Base-by-base conservation (phyloP, 2,329 filamentous ascomycete genomes). In the Fusarium nisikadoi region DNA sequence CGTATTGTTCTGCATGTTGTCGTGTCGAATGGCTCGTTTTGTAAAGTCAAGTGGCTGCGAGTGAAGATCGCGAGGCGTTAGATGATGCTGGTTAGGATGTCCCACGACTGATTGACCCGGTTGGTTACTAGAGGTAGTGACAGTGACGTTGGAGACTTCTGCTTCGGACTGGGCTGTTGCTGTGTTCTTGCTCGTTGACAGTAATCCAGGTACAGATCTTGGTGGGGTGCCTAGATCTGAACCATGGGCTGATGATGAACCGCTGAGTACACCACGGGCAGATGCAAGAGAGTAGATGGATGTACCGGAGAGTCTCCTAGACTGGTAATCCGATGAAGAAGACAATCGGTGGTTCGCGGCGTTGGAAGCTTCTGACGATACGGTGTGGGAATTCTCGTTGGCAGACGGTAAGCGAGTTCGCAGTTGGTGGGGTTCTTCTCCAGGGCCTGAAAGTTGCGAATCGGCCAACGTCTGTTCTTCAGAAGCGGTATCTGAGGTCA, bases 241-340 rank as follows among this genome's bases (percentile, higher is more conserved):
- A 25, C 86, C 86, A 78, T 85, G 85, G 25, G 82, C 83, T 56
- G 88, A 90, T 23, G 83, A 83, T 36, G 86, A 84, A 23, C 87
- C 86, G 70, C 86, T 78, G 20, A 79, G 65, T 33, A 85, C 83
- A 36, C 85, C 86, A 49, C 87, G 87, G 58, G 85, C 88, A 10
- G 91, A 92, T 47, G 89, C 88, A 29, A 92, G 82, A 36, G 92
- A 94, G 77, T 92, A 92, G 55, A 93, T 83, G 2, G 93, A 95
- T 12, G 91, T 93, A 66, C 92, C 87, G 29, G 92, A 94, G 78
- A 92, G 85, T 55, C 93, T 89, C 76, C 93, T 92, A 47, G 84
- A 84, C 42, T 91, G 84, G 27, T 80, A 76, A 25, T 88, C 86
- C 20, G 86, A 86, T 65, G 85, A 80, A 17, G 88, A 88, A 25